Evolutionary conservation across 2,329 filamentous ascomycete species (phyloP).

Genomic region (Neonectria sp.): DNA sequence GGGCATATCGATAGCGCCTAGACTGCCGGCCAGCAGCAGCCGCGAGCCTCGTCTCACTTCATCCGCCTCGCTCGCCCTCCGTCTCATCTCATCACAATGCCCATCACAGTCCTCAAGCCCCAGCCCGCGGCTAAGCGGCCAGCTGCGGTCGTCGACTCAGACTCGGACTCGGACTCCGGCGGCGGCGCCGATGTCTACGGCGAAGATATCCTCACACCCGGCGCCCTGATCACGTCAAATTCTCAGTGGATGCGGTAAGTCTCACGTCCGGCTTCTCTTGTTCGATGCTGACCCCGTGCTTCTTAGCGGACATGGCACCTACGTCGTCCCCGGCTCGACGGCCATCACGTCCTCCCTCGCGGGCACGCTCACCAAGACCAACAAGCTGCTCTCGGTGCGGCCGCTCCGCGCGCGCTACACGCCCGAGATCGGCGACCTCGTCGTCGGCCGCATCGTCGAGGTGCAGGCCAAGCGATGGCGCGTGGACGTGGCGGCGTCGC

Average conservation of each 20-base stretch:
- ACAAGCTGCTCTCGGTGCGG: constrained; percentile 94
- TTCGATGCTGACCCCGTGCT: background rate
- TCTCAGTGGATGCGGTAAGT: constrained; percentile 93
- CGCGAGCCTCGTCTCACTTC: constrained; percentile 30
- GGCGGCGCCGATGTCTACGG: constrained; percentile 63
- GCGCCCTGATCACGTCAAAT: constrained; percentile 89
- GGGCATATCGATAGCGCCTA: background rate
- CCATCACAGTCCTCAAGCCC: constrained; percentile 65
- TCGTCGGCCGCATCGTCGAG: constrained; percentile 93
- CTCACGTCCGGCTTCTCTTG: background rate
- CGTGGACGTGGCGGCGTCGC: constrained; percentile 90
- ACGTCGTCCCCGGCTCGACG: constrained; percentile 72
- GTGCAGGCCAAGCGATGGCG: constrained; percentile 96
- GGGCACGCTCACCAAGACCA: constrained; percentile 91
- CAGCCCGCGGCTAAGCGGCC: constrained; percentile 49
- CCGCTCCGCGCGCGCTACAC: constrained; percentile 94
- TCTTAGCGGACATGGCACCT: constrained; percentile 91
- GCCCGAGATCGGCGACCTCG: constrained; percentile 95
- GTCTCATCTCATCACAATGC: constrained; percentile 53
- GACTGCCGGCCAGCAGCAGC: constrained; percentile 4
- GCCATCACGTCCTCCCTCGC: constrained; percentile 92
- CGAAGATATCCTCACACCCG: constrained; percentile 84
- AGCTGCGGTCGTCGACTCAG: constrained; percentile 49
- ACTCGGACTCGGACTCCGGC: constrained; percentile 61
- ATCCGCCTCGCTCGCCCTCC: constrained; percentile 22